Evolutionary conservation across 2,329 filamentous ascomycete species (phyloP), one percentile per base, ranked within the genome.

Genomic region (Epichloe scottii): DNA sequence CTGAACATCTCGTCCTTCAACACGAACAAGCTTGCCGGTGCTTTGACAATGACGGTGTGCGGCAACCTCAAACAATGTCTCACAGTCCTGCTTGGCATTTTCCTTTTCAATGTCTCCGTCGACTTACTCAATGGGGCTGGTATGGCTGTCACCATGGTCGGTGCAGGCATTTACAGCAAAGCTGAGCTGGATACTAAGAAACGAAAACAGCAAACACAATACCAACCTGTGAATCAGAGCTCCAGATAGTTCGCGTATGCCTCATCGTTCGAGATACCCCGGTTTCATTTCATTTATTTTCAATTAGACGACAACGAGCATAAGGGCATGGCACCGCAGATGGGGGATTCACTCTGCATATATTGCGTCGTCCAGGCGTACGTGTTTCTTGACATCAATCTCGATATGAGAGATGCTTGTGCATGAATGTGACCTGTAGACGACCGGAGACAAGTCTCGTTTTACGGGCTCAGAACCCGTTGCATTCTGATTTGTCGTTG

Each of bases 1-100:
- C 71, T 79, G 52, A 81, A 80, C 58, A 70, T 79, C 41, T 72
- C 75, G 35, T 78, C 74, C 4, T 79, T 81, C 62, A 72, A 73
- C 53, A 77, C 77, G 49, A 80, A 80, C 63, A 78, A 78, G 64
- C 66, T 75, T 38, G 73, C 76, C 5, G 77, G 77, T 49, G 76
- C 77, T 17, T 62, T 81, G 51, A 80, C 76, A 38, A 79, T 81
- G 73, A 78, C 76, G 6, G 75, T 81, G 5, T 78, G 76, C 54
- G 77, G 74, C 50, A 80, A 80, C 58, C 64, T 80, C 52, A 80
- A 80, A 67, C 77, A 79, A 60, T 75, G 74, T 54, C 61, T 79
- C 42, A 79, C 77, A 1, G 75, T 80, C 12, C 63, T 76, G 37
- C 64, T 79, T 33, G 76, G 75, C 44, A 76, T 79, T 40, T 63